A percentile compares a stretch with the other conserved stretches of the same genome.
These are phyloP conservation scores for Pecoramyces ruminantium DNA, from an alignment of 192 early-diverging fungal species.

Conservation along the genomic window DNA sequence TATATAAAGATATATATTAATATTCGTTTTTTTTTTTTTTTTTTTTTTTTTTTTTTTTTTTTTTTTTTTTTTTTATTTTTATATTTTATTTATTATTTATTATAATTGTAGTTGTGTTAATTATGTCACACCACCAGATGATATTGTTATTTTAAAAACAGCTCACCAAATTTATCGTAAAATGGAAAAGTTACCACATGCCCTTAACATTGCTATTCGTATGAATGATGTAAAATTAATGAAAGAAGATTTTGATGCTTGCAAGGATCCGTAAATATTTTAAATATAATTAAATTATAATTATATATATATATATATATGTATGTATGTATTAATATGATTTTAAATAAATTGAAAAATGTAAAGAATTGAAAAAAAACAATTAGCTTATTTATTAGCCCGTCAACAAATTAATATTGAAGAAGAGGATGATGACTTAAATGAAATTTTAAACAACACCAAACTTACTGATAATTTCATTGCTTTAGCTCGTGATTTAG, in stretches of 20 bases:
- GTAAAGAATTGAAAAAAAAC: constrained; percentile 64
- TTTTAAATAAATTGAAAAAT: too few species aligned
- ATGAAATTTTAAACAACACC: constrained; percentile 79
- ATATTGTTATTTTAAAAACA: constrained; percentile 62
- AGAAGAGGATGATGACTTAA: constrained; percentile 53
- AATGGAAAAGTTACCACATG: constrained; percentile 61
- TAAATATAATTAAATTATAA: too few species aligned
- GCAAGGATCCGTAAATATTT: constrained; percentile 60
- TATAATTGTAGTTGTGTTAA: constrained; percentile 63
- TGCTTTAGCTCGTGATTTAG: constrained; percentile 75
- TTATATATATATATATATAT: too few species aligned
- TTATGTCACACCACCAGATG: constrained; percentile 79
- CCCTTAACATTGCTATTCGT: constrained; percentile 69
- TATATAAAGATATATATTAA: too few species aligned
- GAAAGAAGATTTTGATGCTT: constrained; percentile 68
- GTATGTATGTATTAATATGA: too few species aligned
- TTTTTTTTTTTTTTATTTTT: too few species aligned
- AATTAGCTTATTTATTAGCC: constrained; percentile 85
- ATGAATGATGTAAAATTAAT: constrained; percentile 69
- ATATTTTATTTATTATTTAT: too few species aligned
- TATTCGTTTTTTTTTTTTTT: too few species aligned
- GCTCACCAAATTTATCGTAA: constrained; percentile 82
- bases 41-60: too few species aligned
- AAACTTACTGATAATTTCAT: constrained; percentile 74
- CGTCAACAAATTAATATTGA: constrained; percentile 70